Evolutionary conservation across 164 flowering plant genomes (phyloP).

Genomic region (Paratinospora sagittata): DNA sequence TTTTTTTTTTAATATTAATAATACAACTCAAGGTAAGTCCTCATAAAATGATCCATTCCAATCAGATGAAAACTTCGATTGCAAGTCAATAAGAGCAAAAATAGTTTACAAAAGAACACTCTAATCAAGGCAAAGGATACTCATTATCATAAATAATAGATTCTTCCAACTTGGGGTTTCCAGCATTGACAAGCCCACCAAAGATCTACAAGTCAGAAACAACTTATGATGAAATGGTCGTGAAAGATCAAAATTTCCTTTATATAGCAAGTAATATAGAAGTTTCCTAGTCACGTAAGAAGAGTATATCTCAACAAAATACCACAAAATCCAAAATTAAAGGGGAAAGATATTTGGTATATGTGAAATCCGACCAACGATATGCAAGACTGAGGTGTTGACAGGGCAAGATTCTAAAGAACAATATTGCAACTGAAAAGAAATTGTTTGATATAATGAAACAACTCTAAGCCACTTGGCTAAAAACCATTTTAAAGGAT

Average conservation of each 20-base stretch:
- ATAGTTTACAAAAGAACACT: not conserved
- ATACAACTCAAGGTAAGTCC: not conserved
- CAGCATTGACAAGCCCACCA: conserved; percentile 89
- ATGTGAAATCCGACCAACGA: too few species aligned
- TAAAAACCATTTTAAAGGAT: not conserved
- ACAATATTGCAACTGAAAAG: too few species aligned
- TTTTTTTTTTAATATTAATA: too few species aligned
- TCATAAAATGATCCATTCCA: not conserved
- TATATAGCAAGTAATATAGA: too few species aligned
- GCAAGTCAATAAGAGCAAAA: not conserved
- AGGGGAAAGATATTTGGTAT: too few species aligned
- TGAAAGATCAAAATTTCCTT: not conserved
- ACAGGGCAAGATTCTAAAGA: too few species aligned
- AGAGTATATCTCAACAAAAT: too few species aligned
- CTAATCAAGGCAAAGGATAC: conserved; percentile 60
- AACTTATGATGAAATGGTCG: not conserved
- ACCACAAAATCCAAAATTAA: too few species aligned
- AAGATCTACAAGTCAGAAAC: conserved; percentile 45
- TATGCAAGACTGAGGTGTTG: too few species aligned
- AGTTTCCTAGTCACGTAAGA: too few species aligned
- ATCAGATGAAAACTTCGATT: not conserved
- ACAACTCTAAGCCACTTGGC: too few species aligned
- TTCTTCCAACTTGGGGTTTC: conserved; percentile 49
- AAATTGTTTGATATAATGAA: too few species aligned
- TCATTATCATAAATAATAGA: conserved; percentile 67